Base-by-base conservation (phyloP, 345 rosid genomes). In the Pseudoturritis turrita region DNA sequence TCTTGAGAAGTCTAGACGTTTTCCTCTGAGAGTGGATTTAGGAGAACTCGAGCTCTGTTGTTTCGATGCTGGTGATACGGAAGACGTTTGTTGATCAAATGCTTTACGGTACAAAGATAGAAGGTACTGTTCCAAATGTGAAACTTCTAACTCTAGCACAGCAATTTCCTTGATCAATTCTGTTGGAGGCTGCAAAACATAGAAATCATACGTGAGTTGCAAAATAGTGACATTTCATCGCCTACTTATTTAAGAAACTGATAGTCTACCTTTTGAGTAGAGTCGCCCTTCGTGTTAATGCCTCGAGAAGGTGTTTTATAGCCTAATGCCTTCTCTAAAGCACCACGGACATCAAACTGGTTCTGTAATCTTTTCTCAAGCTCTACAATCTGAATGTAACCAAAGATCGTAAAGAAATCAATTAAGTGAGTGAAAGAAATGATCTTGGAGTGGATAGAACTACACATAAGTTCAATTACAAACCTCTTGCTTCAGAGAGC, bases 121-220 rank as follows among this genome's bases (percentile, higher is more conserved):
- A 81, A 95, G 99, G 55, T 95, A 85, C 61, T 89, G 98, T 55
- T 95, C 99, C 82, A 95, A 73, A 80, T 91, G 79, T 12, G 85
- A 92, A 53, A 95, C 98, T 84, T 95, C 98, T 80, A 88, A 75
- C 84, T 95, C 98, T 21, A 95, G 54, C 31, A 89, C 91, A 0
- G 98, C 91, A 3, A 89, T 89, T 82, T 95, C 98, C 72, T 83
- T 91, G 63, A 95, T 90, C 68, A 95, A 40, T 71, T 89, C 90
- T 28, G 97, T 83, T 64, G 97, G 88, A 28, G 91, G 91, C 97
- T 95, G 84, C 76, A 64, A 45, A 51, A 44, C 1, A 52, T 3
- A 10, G 12, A 28, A 58, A 47, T 0, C 35, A 55, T 45, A 8
- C 7, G 9, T 61, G 17, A 55, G 45, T 40, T 70, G n/a, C 70